Evolutionary conservation across 179 eudicot species (phyloP), one percentile per base, ranked within the genome.

Genomic region (Silene noctiflora): DNA sequence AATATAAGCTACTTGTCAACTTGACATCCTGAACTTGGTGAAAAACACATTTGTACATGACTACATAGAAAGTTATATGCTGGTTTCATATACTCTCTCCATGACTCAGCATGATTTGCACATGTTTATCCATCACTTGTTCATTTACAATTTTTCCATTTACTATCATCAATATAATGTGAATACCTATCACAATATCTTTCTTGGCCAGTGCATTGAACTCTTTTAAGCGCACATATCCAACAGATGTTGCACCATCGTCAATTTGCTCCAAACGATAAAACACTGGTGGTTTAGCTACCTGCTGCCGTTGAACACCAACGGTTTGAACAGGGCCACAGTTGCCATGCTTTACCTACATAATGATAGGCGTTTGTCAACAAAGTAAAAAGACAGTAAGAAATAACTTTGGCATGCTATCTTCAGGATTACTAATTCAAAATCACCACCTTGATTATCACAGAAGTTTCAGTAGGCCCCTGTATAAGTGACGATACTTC

Each of bases 181-280:
- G 79, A 21, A 21, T 83, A 94, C 98, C 98, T 84, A 85, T 92
- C 21, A 90, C 89, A 75, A 94, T 79, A 85, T 94, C 96, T 84
- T 93, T 94, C 82, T 84, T 94, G 16, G 98, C 98, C 84, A 91
- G 81, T 27, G 98, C 97, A 89, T 94, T 94, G 84, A 94, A 94
- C 85, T 94, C 98, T 83, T 92, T 94, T 13, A 94, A 81, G 74
- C 91, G 97, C 76, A 94, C 89, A 84, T 94, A 94, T 71, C 98
- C 97, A 59, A 92, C 90, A 69, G 90, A 83, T 75, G 77, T 79
- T 21, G 88, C 79, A 69, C 89, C 89, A 74, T 83, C 84, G 48
- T 88, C 89, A 68, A 83, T 82, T 73, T 92, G 84, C 81, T 94
- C 98, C 76, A 91, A 76, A 67, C 96, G 85, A 84, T 89, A 94